Percentiles rank a stretch among this genome's conserved stretches.
Evolutionary conservation across 129 eudicot genomes (phyloP).

Genomic region (Apium graveolens): DNA sequence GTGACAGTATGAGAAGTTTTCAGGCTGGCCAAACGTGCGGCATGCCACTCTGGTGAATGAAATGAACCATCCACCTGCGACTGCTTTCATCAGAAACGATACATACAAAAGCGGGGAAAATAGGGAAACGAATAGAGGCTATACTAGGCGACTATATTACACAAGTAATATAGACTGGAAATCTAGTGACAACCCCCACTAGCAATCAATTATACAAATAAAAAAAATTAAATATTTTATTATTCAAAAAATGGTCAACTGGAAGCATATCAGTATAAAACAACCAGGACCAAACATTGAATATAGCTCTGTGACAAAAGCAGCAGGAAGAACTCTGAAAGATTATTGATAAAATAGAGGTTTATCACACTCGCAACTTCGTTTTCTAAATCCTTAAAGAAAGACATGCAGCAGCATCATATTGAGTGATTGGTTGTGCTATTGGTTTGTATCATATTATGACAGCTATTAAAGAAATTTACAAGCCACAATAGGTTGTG

Average conservation of each 20-base stretch:
- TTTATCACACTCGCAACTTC: background rate
- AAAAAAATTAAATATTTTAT: background rate
- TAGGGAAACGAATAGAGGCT: background rate
- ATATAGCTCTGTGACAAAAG: background rate
- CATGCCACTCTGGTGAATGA: constrained; percentile 99
- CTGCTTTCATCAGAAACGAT: constrained; percentile 66
- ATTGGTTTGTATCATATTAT: background rate
- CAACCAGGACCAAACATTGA: background rate
- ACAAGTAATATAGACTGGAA: background rate
- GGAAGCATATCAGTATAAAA: background rate
- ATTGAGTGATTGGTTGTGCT: background rate
- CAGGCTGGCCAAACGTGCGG: constrained; percentile 98
- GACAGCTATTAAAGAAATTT: background rate
- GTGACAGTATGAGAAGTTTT: constrained; percentile 93
- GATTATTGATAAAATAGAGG: background rate
- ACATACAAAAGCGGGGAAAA: constrained; percentile 8
- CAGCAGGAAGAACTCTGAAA: background rate
- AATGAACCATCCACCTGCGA: constrained; percentile 99
- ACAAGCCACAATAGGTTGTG: background rate
- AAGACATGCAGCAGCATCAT: background rate
- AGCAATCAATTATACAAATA: background rate
- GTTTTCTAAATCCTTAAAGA: background rate
- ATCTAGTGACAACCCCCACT: background rate
- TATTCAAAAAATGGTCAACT: background rate
- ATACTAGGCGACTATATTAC: background rate